Evolutionary conservation across 106 monocot species (phyloP).

Genomic region (Dendrobium officinale): DNA sequence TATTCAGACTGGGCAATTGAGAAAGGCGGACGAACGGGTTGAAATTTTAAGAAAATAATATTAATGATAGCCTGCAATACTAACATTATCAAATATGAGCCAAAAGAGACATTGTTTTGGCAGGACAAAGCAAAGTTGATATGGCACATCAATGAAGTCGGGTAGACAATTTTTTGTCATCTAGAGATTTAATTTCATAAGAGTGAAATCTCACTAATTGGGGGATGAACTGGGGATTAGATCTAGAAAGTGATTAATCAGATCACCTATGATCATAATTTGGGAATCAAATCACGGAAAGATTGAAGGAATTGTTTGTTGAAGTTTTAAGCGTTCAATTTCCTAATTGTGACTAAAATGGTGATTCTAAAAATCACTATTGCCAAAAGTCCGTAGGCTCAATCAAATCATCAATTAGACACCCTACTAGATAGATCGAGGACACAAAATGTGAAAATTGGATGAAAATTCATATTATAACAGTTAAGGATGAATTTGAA

Average conservation of each 20-base stretch:
- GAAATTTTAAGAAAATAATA: too few species aligned
- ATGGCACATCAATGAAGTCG: background rate
- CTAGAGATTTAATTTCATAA: background rate
- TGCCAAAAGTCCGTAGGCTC: too few species aligned
- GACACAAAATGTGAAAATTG: background rate
- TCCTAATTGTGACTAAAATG: background rate
- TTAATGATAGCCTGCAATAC: too few species aligned
- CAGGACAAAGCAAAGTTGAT: background rate
- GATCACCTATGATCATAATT: background rate
- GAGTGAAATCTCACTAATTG: background rate
- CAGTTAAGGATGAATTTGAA: background rate
- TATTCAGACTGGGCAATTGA: too few species aligned
- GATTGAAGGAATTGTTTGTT: background rate
- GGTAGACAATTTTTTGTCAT: background rate
- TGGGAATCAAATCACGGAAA: background rate
- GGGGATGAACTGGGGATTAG: background rate
- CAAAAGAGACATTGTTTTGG: background rate
- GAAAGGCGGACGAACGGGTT: too few species aligned
- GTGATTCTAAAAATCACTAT: background rate
- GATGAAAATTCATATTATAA: background rate
- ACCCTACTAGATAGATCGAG: background rate
- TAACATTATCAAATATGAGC: background rate
- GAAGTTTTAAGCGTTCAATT: background rate
- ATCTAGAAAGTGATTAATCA: background rate
- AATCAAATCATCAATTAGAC: background rate